These are phyloP conservation scores for Umbelopsis sp. DNA, from an alignment of 192 early-diverging fungal species.

Conservation along the genomic window DNA sequence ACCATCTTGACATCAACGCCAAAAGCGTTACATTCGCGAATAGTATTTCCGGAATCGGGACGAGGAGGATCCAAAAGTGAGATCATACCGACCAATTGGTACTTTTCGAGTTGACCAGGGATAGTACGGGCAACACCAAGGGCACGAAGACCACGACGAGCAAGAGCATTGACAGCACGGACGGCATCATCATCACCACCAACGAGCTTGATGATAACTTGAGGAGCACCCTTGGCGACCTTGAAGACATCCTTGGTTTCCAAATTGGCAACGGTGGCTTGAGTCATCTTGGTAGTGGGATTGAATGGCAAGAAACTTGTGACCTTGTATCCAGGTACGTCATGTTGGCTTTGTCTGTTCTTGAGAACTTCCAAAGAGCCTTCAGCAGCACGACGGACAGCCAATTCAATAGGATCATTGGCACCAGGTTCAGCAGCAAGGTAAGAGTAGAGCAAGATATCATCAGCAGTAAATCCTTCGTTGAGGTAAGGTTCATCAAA, in stretches of 20 bases:
- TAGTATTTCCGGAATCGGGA: slow-evolving; percentile 83
- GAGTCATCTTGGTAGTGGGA: slow-evolving; percentile 83
- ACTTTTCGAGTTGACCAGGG: slow-evolving; percentile 62
- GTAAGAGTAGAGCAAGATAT: slow-evolving; percentile 81
- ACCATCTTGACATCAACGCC: slow-evolving; percentile 93
- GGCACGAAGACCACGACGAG: slow-evolving; percentile 77
- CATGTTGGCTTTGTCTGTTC: slow-evolving; percentile 46
- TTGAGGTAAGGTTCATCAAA: slow-evolving; percentile 85
- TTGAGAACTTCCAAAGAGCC: slow-evolving; percentile 44
- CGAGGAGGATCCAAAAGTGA: slow-evolving; percentile 86
- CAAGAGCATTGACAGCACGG: slow-evolving; percentile 81
- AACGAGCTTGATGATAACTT: slow-evolving; percentile 84
- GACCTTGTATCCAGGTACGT: slow-evolving; percentile 89
- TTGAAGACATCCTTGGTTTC: slow-evolving; percentile 77
- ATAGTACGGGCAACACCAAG: slow-evolving; percentile 67
- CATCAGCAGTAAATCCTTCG: slow-evolving; percentile 67
- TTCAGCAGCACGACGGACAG: slow-evolving; percentile 82
- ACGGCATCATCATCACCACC: slow-evolving; percentile 84
- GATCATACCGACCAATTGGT: slow-evolving; percentile 85
- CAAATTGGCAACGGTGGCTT: slow-evolving; percentile 75
- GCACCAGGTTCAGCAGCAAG: slow-evolving; percentile 86
- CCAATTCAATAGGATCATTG: slow-evolving; percentile 86
- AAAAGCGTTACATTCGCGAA: slow-evolving; percentile 77
- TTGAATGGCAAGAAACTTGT: slow-evolving; percentile 87
- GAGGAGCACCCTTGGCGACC: slow-evolving; percentile 93